phyloP scores from a whole-genome alignment of 257 asterid genomes.

The Nicotiana tomentosiformis region DNA sequence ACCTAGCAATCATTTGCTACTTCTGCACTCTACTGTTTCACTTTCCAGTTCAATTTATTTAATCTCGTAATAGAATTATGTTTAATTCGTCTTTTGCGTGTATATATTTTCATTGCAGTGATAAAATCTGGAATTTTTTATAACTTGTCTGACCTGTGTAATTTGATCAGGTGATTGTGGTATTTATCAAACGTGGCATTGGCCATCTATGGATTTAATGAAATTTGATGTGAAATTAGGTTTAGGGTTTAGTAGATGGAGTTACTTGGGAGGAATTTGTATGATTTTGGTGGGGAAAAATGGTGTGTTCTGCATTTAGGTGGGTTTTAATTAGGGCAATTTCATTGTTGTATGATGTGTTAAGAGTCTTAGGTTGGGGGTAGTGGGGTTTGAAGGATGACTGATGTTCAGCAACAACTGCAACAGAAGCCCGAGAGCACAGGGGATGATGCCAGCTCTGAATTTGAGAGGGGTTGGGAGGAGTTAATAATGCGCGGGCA shows the following conservation, averaged over 20 bases:
- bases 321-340: not conserved
- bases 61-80: not conserved
- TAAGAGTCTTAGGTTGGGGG: not conserved
- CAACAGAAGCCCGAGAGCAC: constrained; percentile 88
- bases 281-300: constrained; percentile 21
- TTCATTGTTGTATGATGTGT: not conserved
- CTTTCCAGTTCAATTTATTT: not conserved
- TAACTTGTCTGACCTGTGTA: not conserved
- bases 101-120: not conserved
- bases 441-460: constrained; percentile 49
- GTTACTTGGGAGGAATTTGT: constrained; percentile 25
- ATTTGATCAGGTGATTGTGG: constrained; percentile 37
- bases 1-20: constrained; percentile 20
- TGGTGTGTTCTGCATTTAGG: constrained; percentile 10
- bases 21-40: not conserved
- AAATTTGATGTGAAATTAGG: constrained; percentile 28
- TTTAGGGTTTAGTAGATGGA: constrained; percentile 29
- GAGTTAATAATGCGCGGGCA: constrained; percentile 75
- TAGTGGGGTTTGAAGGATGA: constrained; percentile 38
- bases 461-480: constrained; percentile 83
- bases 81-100: not conserved
- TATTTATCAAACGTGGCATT: constrained; percentile 31
- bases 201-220: constrained; percentile 15
- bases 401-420: constrained; percentile 60
- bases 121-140: not conserved